phyloP scores from a whole-genome alignment of 768 basidiomycete genomes.

The Leccinum aurantiacum region DNA sequence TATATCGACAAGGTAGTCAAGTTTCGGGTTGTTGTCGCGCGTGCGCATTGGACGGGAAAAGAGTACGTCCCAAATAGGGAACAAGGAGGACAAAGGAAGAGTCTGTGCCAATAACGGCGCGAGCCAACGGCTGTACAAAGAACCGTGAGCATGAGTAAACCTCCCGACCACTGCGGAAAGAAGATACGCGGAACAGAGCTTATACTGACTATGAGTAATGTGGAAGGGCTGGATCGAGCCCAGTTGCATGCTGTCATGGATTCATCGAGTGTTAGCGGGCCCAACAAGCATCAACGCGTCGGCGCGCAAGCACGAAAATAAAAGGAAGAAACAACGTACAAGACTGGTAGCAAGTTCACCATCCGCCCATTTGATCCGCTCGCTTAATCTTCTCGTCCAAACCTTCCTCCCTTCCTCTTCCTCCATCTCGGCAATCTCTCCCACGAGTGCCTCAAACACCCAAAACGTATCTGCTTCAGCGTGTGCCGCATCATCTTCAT shows the following conservation, averaged over 20 bases:
- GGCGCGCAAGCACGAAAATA: background rate
- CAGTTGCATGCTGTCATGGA: constrained; percentile 50
- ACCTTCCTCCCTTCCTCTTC: constrained; percentile 59
- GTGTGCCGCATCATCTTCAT: constrained; percentile 59
- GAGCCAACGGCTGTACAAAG: constrained; percentile 62
- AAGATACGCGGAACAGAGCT: background rate
- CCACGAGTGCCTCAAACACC: constrained; percentile 72
- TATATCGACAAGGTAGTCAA: constrained; percentile 69
- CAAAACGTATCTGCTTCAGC: constrained; percentile 82
- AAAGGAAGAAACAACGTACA: constrained; percentile 36
- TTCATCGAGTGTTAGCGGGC: background rate
- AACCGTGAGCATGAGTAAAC: background rate
- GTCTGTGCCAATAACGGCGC: constrained; percentile 71
- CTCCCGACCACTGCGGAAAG: background rate
- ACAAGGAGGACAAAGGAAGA: constrained; percentile 58
- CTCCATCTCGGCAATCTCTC: constrained; percentile 73
- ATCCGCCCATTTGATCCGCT: constrained; percentile 63
- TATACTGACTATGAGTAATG: constrained; percentile 76
- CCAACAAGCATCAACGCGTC: background rate
- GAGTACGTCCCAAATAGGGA: constrained; percentile 69
- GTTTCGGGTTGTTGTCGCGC: constrained; percentile 54
- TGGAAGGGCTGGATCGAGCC: constrained; percentile 68
- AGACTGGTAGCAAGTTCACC: constrained; percentile 56
- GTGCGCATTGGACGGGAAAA: constrained; percentile 59
- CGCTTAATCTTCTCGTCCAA: constrained; percentile 66